Evolutionary conservation across 768 basidiomycete species (phyloP).

Genomic region (Collybia mongolica): DNA sequence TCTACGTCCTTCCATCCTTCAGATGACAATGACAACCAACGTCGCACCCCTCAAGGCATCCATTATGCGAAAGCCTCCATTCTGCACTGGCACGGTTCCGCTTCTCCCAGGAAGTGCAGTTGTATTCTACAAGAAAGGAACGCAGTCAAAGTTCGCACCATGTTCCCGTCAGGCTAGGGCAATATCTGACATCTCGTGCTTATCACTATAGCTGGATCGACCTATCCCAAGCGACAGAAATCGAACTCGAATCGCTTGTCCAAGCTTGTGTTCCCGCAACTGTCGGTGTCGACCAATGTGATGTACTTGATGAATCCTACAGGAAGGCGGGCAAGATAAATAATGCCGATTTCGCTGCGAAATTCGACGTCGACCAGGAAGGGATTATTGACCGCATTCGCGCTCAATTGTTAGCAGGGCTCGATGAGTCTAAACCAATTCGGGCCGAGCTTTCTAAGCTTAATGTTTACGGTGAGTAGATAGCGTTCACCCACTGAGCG

Average conservation of each 20-base stretch:
- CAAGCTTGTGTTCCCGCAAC: constrained; percentile 21
- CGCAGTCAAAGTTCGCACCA: not conserved
- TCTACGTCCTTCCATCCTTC: too few relatives aligned
- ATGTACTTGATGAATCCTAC: constrained; percentile 25
- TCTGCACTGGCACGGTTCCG: not conserved
- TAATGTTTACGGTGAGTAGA: constrained; percentile 32
- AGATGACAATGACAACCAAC: too few relatives aligned
- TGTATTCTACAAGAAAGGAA: not conserved
- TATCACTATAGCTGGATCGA: constrained; percentile 1
- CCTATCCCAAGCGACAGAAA: constrained; percentile 1
- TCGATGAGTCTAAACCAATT: constrained; percentile 9
- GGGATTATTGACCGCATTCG: constrained; percentile 12
- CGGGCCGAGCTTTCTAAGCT: constrained; percentile 31
- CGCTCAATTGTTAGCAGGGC: constrained; percentile 13
- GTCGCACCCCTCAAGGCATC: not conserved
- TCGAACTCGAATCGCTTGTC: constrained; percentile 1
- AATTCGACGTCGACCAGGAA: constrained; percentile 12
- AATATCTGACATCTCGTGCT: not conserved
- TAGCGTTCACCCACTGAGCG: not conserved
- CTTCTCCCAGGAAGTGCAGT: not conserved
- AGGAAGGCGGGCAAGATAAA: constrained; percentile 25
- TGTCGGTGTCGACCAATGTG: constrained; percentile 19
- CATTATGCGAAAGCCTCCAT: not conserved
- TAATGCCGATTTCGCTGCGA: constrained; percentile 14
- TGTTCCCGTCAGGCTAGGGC: not conserved